Base-by-base conservation (phyloP, 2,329 filamentous ascomycete species). In the Xylaria sp. region DNA sequence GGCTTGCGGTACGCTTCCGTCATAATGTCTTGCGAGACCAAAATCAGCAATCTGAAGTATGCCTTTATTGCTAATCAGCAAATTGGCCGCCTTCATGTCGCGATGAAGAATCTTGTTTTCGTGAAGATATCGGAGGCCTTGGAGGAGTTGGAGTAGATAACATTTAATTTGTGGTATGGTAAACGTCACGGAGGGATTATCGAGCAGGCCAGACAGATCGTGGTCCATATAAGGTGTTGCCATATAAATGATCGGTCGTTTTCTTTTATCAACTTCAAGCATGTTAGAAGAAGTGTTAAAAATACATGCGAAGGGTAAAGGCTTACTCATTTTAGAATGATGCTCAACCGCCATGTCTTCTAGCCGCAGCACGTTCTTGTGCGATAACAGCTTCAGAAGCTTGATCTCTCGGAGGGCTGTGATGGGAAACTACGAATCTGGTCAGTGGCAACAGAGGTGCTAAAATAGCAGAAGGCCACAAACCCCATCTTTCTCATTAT, bases 171-270 rank as follows among this genome's bases (percentile, higher is more conserved):
- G 93, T 4, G 92, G 85, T 72, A 93, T 89, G 49, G 90, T 91
- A 72, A 99, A 94, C 40, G 86, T 85, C 38, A 99, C 93, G 6
- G 89, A 88, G 9, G 94, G 94, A 71, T 99, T 99, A 76, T 98
- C 95, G 71, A 99, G 87, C 29, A 99, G 86, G 44, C 95, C 95
- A 8, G 94, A 96, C n/a, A 99, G 85, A 78, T 99, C 95, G 78
- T 99, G 95, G 71, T 98, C 93, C 93, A 98, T 97, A 77, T 99
- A 99, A 6, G 94, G 95, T 44, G 90, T 97, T 53, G 96, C 94
- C 95, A 99, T 99, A 79, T 98, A 98, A 83, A 99, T 93, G 69
- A 93, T 93, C 3, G 90, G 89, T 62, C 89, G 87, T 76, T 91
- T 93, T 68, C 89, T 86, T 76, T 92, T 91, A 74, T 94, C 90